Evolutionary conservation across 345 rosid species (phyloP), one percentile per base, ranked within the genome.

Genomic region (Hirschfeldia incana): DNA sequence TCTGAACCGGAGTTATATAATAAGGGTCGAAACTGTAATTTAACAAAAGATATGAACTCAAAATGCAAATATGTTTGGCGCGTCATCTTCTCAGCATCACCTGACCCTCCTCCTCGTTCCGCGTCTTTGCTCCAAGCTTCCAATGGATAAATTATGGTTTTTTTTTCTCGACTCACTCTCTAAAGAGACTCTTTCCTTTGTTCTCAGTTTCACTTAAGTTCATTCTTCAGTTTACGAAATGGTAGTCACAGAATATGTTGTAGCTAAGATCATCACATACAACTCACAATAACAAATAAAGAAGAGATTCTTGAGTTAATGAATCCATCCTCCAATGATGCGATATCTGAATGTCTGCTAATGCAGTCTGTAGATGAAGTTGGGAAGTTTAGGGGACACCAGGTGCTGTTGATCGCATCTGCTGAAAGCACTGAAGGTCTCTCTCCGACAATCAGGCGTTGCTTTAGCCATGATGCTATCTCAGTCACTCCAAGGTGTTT

Each of bases 381-480:
- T 59, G 62, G 83, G 80, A 76, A 84, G 80, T 67, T 77, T 67
- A 75, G 70, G 67, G 70, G 74, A 83, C 86, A 76, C 76, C 91
- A 85, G 84, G 93, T 93, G 82, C 85, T 93, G 32, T 77, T 95
- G 73, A 88, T 95, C 78, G 98, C 94, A 57, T 86, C 96, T 77
- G 90, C 96, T 74, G 97, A 95, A 67, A 87, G 86, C 76, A 80
- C 93, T 70, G 98, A 93, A 83, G 98, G 98, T 70, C 85, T 95
- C 62, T 90, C 96, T 64, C 90, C 96, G 74, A 78, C 87, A 70
- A 85, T 95, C 69, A 85, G 98, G 80, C 94, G 98, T 81, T 95
- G 99, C 89, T 93, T 95, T 85, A 93, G 96, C 87, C 98, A 95
- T 76, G 98, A n/a, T n/a, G n/a, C n/a, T n/a, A 82, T 81, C 91